phyloP scores from a whole-genome alignment of 225 moss, liverwort and hornwort genomes.

The Polytrichum commune region DNA sequence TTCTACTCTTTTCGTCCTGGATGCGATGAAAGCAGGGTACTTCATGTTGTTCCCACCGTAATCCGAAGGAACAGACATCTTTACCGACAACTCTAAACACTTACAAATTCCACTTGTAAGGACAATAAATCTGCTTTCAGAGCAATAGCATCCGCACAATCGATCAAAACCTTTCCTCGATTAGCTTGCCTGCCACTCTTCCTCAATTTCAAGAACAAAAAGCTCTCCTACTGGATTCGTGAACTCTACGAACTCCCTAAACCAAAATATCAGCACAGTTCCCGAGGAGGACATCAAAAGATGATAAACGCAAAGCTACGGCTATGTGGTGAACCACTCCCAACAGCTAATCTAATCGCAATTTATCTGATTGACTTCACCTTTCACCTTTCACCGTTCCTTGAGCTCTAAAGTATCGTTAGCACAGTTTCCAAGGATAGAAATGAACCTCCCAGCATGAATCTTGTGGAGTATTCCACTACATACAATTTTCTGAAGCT shows the following conservation, averaged over 20 bases:
- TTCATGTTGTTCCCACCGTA: slow-evolving; percentile 25
- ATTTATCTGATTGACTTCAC: not conserved
- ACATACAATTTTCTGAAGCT: not conserved
- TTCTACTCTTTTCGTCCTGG: slow-evolving; percentile 51
- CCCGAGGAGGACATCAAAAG: no score
- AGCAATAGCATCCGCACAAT: not conserved
- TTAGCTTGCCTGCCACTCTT: slow-evolving; percentile 13
- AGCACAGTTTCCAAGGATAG: not conserved
- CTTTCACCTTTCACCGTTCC: no score
- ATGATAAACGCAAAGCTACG: no score
- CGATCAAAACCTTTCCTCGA: slow-evolving; percentile 34
- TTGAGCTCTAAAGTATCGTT: no score
- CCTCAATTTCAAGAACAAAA: not conserved
- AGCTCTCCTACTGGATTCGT: not conserved
- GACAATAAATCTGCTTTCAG: not conserved
- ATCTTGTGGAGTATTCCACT: not conserved
- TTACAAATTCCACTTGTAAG: not conserved
- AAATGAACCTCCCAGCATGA: not conserved
- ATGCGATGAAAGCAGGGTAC: slow-evolving; percentile 49
- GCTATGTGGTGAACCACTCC: not conserved
- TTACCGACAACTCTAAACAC: not conserved
- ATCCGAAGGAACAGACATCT: not conserved
- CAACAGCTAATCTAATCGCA: not conserved
- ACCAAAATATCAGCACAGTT: not conserved
- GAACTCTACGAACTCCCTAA: not conserved